Base-by-base conservation (phyloP, 805 yeast genomes). In the Yarrowia yakushimensis region DNA sequence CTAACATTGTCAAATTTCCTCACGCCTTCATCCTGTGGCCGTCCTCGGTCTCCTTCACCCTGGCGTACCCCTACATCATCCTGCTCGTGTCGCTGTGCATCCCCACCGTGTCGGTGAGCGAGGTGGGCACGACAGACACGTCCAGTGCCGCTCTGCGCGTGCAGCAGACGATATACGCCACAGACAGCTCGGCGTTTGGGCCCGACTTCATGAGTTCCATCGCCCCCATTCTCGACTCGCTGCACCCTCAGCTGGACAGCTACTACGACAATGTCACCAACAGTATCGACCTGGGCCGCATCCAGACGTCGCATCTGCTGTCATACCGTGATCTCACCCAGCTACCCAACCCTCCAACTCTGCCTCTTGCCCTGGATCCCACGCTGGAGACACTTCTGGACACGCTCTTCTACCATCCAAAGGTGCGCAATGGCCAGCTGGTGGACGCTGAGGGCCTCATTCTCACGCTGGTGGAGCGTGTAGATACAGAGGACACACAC, bases 21-120 rank as follows among this genome's bases (percentile, higher is more conserved):
- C 68, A 76, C 28, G 66, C 70, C 3, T 79, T 74, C 67, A 83
- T 83, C 27, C 72, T 83, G 10, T 73, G 80, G 75, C 85, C 86
- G 0, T 73, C 79, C 3, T 69, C 83, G 2, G 63, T 81, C 2
- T 76, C 78, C 9, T 79, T 83, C 63, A 70, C 80, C 4, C 63
- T 83, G 22, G 75, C 84, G 10, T 83, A 81, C 66, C 84, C 85
- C 12, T 77, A 78, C 66, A 66, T 78, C 12, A 60, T 76, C 3
- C 70, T 70, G 45, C 69, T 52, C 68, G 73, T n/a, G 66, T 73
- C 12, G 68, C 37, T 48, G 50, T 48, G 67, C 59, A 27, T 43
- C 61, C 59, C 61, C 52, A 54, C 63, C 42, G 33, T 43, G 39
- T 55, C 66, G 55, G 64, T 34, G 54, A 66, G 31, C 64, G 63